Base-by-base conservation (phyloP, 176 grass and related monocot genomes). In the Lolium perenne region DNA sequence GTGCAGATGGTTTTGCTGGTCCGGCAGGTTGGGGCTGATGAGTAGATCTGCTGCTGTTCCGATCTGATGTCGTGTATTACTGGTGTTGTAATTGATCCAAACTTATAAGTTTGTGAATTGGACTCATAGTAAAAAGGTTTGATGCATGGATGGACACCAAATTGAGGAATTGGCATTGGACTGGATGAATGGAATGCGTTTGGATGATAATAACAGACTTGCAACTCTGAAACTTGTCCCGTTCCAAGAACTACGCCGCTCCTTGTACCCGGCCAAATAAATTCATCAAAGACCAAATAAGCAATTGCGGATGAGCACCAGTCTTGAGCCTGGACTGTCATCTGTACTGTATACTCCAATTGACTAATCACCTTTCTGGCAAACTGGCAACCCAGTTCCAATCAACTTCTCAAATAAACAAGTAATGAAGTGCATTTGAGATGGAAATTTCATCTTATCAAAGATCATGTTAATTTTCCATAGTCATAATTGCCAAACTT, bases 1-100 rank as follows among this genome's bases (percentile, higher is more conserved):
- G 84, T 83, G 88, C 54, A 83, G 72, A 78, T 82, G 25, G 26
- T 77, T 82, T 50, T 69, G 72, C 72, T 75, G 16, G 26, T 13
- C 63, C 2, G 6, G 14, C 26, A 15, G 25, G 26, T 16, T 66
- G 14, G 63, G 29, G 25, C 63, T 66, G 26, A 66, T 8, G 63
- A 8, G 63, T 75, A 4, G 43, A 54, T 29, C 46, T 48, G 58
- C 41, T 29, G 25, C 40, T 17, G 21, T 80, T 64, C 41, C 43
- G 58, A 25, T 64, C 60, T 80, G 45, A 64, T 48, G 14, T 7
- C 29, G 7, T 54, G 51, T 54, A 54, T 5, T 54, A 29, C 26
- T 29, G 26, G 5, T 23, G 22, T 46, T 26, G 58, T 64, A 47
- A 80, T 47, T 47, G 40, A 25, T 26, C 45, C 21, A 26, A 9